Conservation (phyloP, 208 protist genomes). For the Trypanosoma congolense region DNA sequence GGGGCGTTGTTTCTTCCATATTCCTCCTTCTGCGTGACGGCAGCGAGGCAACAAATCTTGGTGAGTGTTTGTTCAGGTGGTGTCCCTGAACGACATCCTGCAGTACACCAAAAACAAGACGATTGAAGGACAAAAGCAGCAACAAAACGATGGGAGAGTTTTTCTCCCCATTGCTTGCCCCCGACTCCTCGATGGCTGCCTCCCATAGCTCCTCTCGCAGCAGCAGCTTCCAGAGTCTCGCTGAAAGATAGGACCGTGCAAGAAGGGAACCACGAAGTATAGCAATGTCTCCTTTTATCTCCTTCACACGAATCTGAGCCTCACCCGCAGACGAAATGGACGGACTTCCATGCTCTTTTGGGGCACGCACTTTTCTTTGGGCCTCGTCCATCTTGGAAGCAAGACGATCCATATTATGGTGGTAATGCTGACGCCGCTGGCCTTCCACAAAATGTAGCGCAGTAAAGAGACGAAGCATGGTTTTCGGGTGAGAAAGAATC, state of each 20-base stretch:
- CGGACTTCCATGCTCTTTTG: constrained; percentile 1
- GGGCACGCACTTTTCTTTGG: not conserved
- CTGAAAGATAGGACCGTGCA: constrained; percentile 54
- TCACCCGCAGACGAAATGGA: not conserved
- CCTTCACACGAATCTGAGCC: not conserved
- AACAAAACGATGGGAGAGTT: not conserved
- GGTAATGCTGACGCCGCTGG: constrained; percentile 36
- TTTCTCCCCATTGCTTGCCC: not conserved
- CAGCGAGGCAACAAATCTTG: constrained; percentile 81
- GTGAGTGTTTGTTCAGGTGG: constrained; percentile 37
- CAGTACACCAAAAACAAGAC: constrained; percentile 50
- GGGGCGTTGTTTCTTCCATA: not conserved
- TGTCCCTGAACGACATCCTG: constrained; percentile 55
- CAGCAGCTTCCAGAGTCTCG: constrained; percentile 55
- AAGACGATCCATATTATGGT: constrained; percentile 8
- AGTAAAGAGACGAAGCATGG: constrained; percentile 20
- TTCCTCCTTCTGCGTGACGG: constrained; percentile 33
- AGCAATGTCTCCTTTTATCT: constrained; percentile 20
- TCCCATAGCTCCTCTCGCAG: constrained; percentile 56
- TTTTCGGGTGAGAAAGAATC: constrained; percentile 1
- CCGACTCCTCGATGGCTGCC: constrained; percentile 26
- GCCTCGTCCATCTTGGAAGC: constrained; percentile 1
- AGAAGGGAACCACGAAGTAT: constrained; percentile 45
- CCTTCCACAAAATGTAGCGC: constrained; percentile 50
- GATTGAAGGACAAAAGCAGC: constrained; percentile 35